Percentiles rank a stretch among this genome's conserved stretches.
Conservation (phyloP, 345 rosid species). For the Bruguiera sexangula region DNA sequence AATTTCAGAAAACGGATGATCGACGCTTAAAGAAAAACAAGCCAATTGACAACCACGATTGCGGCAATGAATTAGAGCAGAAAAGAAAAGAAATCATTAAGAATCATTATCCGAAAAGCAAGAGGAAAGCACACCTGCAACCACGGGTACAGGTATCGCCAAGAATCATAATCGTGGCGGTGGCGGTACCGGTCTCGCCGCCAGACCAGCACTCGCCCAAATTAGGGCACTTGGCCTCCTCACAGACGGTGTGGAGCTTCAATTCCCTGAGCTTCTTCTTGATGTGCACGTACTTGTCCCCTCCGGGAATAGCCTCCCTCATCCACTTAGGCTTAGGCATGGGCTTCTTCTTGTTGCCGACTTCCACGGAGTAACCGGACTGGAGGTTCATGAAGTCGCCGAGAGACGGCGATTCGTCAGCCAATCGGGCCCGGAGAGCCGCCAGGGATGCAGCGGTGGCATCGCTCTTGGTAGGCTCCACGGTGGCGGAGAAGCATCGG, state of each 20-base stretch:
- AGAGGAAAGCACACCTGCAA: constrained; percentile 52
- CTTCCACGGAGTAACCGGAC: constrained; percentile 74
- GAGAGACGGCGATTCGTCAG: constrained; percentile 62
- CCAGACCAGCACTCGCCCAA: constrained; percentile 99
- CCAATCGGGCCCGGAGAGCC: constrained; percentile 78
- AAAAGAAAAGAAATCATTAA: background rate
- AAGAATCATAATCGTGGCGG: constrained; percentile 92
- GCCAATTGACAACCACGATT: too few relatives aligned
- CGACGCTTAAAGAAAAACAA: too few relatives aligned
- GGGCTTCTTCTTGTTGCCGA: constrained; percentile 92
- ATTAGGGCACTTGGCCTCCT: constrained; percentile 95
- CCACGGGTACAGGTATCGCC: constrained; percentile 98
- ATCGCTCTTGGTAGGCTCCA: too few relatives aligned
- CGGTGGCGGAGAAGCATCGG: too few relatives aligned
- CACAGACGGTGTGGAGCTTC: constrained; percentile 97
- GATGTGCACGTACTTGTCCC: constrained; percentile 93
- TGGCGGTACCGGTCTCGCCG: constrained; percentile 96
- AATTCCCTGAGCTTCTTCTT: constrained; percentile 87
- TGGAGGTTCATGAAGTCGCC: constrained; percentile 56
- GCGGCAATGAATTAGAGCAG: background rate
- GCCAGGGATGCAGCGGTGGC: constrained; percentile 33
- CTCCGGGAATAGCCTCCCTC: constrained; percentile 89
- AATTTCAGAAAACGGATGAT: too few relatives aligned
- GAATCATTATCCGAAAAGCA: background rate
- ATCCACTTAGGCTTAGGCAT: constrained; percentile 98